These are phyloP conservation scores for Hypomontagnella monticulosa DNA, from an alignment of 495 filamentous ascomycete species.

Conservation along the genomic window DNA sequence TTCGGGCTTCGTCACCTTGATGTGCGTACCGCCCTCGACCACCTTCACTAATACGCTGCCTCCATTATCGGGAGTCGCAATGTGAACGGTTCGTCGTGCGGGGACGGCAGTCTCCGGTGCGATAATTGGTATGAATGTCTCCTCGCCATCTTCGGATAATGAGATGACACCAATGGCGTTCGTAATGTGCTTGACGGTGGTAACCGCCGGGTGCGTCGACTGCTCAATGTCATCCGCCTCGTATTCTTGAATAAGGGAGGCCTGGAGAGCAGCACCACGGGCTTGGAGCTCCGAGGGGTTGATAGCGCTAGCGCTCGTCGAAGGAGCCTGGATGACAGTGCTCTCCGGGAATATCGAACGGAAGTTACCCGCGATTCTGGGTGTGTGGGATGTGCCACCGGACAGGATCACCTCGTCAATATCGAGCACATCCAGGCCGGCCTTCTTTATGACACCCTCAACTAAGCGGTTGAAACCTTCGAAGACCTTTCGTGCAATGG, in stretches of 20 bases:
- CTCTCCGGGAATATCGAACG: slow-evolving; percentile 79
- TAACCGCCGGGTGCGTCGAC: slow-evolving; percentile 94
- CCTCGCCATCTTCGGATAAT: slow-evolving; percentile 66
- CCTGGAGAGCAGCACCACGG: slow-evolving; percentile 94
- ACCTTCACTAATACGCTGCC: slow-evolving; percentile 88
- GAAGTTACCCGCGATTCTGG: slow-evolving; percentile 83
- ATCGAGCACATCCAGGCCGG: slow-evolving; percentile 88
- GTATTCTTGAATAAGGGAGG: slow-evolving; percentile 89
- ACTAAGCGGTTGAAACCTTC: slow-evolving; percentile 86
- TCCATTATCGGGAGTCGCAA: slow-evolving; percentile 76
- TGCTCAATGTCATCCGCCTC: slow-evolving; percentile 93
- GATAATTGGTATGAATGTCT: slow-evolving; percentile 80
- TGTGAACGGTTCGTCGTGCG: slow-evolving; percentile 80
- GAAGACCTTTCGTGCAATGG: slow-evolving; percentile 85
- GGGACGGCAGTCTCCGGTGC: slow-evolving; percentile 88
- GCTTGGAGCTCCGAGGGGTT: slow-evolving; percentile 92
- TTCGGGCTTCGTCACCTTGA: slow-evolving; percentile 89
- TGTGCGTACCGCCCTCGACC: slow-evolving; percentile 84
- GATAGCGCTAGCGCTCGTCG: slow-evolving; percentile 77
- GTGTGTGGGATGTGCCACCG: slow-evolving; percentile 92
- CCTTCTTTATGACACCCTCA: slow-evolving; percentile 87
- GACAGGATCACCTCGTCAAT: slow-evolving; percentile 95
- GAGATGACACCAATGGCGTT: slow-evolving; percentile 90
- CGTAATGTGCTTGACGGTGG: slow-evolving; percentile 86
- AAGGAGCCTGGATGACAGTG: slow-evolving; percentile 83